Conservation (phyloP, 2,329 filamentous ascomycete genomes). For the Periconia macrospinosa region DNA sequence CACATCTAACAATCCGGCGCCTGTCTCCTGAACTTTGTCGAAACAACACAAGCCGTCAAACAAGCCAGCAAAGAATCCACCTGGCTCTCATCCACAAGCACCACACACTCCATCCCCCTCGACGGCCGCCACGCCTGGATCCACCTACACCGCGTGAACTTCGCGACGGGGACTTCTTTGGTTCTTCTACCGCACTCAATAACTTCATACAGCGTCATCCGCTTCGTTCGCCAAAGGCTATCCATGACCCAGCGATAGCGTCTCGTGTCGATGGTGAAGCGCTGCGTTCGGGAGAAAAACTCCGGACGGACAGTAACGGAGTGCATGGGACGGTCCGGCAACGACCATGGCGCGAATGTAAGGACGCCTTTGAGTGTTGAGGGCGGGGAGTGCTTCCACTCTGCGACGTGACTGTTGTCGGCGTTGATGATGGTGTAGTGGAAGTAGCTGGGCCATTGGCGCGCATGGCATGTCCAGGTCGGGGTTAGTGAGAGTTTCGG, state of each 20-base stretch:
- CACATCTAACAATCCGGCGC: constrained; percentile 13
- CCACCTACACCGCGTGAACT: constrained; percentile 30
- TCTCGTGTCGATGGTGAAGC: constrained; percentile 19
- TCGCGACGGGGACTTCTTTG: constrained; percentile 21
- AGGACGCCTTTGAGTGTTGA: constrained; percentile 19
- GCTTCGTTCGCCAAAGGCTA: constrained; percentile 17
- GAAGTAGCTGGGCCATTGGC: constrained; percentile 15
- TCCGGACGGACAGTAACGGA: constrained; percentile 17
- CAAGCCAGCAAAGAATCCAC: constrained; percentile 23
- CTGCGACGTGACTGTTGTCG: constrained; percentile 12
- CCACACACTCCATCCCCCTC: constrained; percentile 23
- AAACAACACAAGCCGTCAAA: constrained; percentile 23
- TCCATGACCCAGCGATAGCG: constrained; percentile 25
- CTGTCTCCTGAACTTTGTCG: constrained; percentile 33
- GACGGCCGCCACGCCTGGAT: constrained; percentile 9
- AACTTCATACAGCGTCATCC: constrained; percentile 26
- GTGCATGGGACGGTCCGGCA: constrained; percentile 16
- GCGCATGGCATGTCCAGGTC: constrained; percentile 10
- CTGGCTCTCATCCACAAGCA: constrained; percentile 18
- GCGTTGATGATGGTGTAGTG: constrained; percentile 18
- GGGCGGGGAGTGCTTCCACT: constrained; percentile 22
- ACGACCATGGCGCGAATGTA: constrained; percentile 16
- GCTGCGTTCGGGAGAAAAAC: constrained; percentile 14
- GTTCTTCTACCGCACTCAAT: constrained; percentile 13
- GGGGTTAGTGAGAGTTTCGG: constrained; percentile 8